Conservation (phyloP, 2,329 filamentous ascomycete species). For the Bimuria novae-zelandiae region DNA sequence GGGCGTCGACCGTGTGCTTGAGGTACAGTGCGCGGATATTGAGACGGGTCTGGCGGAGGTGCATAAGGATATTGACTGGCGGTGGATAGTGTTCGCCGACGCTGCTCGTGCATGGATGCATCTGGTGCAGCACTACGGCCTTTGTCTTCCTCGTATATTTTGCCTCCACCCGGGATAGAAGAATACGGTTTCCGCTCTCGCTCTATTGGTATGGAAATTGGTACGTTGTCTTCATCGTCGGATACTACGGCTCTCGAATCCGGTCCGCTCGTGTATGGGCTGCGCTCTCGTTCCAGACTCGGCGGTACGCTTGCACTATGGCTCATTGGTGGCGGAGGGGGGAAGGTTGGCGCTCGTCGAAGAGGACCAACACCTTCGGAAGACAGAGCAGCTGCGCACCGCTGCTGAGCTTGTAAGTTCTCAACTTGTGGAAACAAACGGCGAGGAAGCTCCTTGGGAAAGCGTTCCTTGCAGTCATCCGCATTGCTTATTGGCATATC, state of each 20-base stretch:
- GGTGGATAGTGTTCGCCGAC: conserved; percentile 38
- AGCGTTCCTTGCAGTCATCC: conserved; percentile 68
- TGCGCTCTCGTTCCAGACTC: conserved; percentile 41
- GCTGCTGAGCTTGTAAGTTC: conserved; percentile 62
- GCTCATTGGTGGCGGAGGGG: conserved; percentile 39
- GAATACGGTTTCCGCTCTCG: conserved; percentile 69
- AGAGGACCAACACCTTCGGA: conserved; percentile 50
- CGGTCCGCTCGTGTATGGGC: conserved; percentile 36
- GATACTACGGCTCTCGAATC: conserved; percentile 37
- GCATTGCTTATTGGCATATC: conserved; percentile 73
- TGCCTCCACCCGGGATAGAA: conserved; percentile 63
- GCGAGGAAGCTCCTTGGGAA: conserved; percentile 78
- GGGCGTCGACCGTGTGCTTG: conserved; percentile 28
- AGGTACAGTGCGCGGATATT: conserved; percentile 29
- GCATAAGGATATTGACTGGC: conserved; percentile 37
- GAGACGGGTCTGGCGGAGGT: conserved; percentile 24
- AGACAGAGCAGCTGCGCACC: conserved; percentile 64
- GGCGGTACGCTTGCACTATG: conserved; percentile 24
- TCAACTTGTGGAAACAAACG: conserved; percentile 68
- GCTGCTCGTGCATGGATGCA: conserved; percentile 25
- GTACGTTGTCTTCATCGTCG: conserved; percentile 45
- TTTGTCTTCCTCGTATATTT: conserved; percentile 53
- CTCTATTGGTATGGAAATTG: conserved; percentile 60
- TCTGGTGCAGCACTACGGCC: conserved; percentile 34
- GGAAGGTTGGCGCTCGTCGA: conserved; percentile 41